Evolutionary conservation across 257 asterid species (phyloP), one percentile per base, ranked within the genome.

Genomic region (Solanum neorickii): DNA sequence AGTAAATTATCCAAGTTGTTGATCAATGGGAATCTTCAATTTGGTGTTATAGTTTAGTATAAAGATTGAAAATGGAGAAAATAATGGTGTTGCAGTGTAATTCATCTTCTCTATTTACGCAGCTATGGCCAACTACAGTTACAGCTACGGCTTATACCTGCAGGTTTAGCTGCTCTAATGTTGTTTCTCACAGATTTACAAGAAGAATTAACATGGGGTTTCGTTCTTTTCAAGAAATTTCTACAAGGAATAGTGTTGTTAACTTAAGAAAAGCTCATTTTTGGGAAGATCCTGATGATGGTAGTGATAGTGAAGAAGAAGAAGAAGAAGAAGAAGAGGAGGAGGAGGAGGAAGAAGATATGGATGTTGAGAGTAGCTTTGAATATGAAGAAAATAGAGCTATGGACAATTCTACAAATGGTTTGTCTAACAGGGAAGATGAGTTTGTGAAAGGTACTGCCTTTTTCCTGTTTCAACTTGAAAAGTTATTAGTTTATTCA

Each of bases 251-350:
- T 80, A 47, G 42, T 52, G 3, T 80, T 10, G 85, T 44, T 8
- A 80, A 31, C 20, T 80, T 80, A 80, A 80, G 29, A 0, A 80
- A 49, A 66, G 82, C 31, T 84, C 1, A 14, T 27, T 29, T 85
- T 62, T 94, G 98, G 98, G 98, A 96, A 72, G 98, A 94, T 88
- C 97, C 95, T 25, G 95, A 92, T 87, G 94, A 93, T 86, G 97
- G 94, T 86, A 94, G 94, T 91, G 94, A 90, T 72, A 94, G 96
- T 73, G 99, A 92, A 37, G 86, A 83, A 59, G 96, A 95, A 37
- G 99, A 92, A 37, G 86, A 83, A 59, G 96, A 95, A 37, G 59
- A 47, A 14, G 80, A 72, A 5, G 23, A 56, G 65, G 94, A 92
- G 33, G 94, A 90, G 2, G 87, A 77, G 1, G 92, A 91, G 3